These are phyloP conservation scores for Sphaerulina populicola DNA, from an alignment of 2,329 filamentous ascomycete genomes.

Conservation along the genomic window DNA sequence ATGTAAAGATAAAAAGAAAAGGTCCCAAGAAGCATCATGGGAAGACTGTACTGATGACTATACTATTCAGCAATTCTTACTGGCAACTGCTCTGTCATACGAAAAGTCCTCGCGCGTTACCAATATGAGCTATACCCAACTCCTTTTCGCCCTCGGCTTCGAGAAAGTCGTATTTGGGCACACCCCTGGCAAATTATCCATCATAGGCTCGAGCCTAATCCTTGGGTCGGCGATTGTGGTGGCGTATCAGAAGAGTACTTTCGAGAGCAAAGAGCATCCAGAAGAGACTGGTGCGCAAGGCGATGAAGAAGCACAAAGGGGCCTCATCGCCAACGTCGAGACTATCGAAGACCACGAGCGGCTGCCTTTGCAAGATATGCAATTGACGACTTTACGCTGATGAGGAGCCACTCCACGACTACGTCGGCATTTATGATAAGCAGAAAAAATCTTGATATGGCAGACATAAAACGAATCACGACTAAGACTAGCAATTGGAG, in stretches of 20 bases:
- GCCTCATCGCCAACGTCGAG: constrained; percentile 16
- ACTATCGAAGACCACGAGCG: constrained; percentile 11
- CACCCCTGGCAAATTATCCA: constrained; percentile 50
- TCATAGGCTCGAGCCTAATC: constrained; percentile 55
- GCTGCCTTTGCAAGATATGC: not conserved
- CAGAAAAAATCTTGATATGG: too few relatives aligned
- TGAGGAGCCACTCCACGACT: too few relatives aligned
- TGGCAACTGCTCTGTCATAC: constrained; percentile 66
- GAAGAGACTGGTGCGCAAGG: constrained; percentile 6
- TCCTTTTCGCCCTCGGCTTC: constrained; percentile 59
- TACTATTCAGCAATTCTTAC: constrained; percentile 59
- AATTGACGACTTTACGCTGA: not conserved
- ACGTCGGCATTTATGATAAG: too few relatives aligned
- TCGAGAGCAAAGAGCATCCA: constrained; percentile 7
- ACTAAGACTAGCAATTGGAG: too few relatives aligned
- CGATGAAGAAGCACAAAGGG: constrained; percentile 25
- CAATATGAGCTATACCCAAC: constrained; percentile 61
- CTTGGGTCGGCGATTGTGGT: constrained; percentile 59
- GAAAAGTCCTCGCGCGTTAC: constrained; percentile 58
- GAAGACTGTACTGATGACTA: not conserved
- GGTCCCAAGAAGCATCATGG: not conserved
- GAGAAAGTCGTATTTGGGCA: constrained; percentile 57
- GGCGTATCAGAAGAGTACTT: constrained; percentile 44
- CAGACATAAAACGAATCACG: too few relatives aligned
- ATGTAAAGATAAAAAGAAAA: constrained; percentile 11